Percentiles rank a stretch among this genome's conserved stretches.
phyloP scores from a whole-genome alignment of 2,329 filamentous ascomycete species.

The Cladosporium austrohemisphaericum region DNA sequence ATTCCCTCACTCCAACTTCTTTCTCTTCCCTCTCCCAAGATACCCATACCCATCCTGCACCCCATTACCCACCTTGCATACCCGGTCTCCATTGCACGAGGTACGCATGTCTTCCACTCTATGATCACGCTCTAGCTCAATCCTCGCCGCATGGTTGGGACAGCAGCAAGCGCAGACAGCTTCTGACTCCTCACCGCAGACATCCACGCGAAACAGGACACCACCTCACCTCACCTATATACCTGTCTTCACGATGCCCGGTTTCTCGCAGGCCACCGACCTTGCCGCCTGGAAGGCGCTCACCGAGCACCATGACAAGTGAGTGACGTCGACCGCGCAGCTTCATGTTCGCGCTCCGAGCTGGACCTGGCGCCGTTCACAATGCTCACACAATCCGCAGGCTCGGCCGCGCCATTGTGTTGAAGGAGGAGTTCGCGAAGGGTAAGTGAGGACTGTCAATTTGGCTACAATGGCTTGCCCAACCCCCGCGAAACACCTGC shows the following conservation, averaged over 20 bases:
- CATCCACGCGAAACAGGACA: slow-evolving; percentile 23
- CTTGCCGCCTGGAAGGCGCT: slow-evolving; percentile 86
- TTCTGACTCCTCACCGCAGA: slow-evolving; percentile 22
- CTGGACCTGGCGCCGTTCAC: background rate
- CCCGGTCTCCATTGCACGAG: background rate
- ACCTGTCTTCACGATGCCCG: slow-evolving; percentile 45
- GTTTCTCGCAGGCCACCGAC: slow-evolving; percentile 78
- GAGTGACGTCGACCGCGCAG: slow-evolving; percentile 1
- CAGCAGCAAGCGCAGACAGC: too few relatives aligned
- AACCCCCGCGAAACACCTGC: slow-evolving; percentile 63
- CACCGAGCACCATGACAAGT: slow-evolving; percentile 77
- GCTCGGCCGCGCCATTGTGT: slow-evolving; percentile 81
- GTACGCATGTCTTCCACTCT: too few relatives aligned
- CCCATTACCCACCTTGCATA: background rate
- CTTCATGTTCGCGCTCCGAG: background rate
- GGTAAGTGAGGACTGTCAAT: background rate
- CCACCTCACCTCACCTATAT: slow-evolving; percentile 15
- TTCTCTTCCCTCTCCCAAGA: background rate
- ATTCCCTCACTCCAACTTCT: background rate
- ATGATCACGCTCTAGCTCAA: too few relatives aligned
- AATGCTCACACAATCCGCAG: background rate
- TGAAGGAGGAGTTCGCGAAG: slow-evolving; percentile 88
- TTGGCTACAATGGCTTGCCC: background rate
- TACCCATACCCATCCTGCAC: background rate
- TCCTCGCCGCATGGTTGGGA: too few relatives aligned